Base-by-base conservation (phyloP, 305 asterid genomes). In the Rubia tinctorum region DNA sequence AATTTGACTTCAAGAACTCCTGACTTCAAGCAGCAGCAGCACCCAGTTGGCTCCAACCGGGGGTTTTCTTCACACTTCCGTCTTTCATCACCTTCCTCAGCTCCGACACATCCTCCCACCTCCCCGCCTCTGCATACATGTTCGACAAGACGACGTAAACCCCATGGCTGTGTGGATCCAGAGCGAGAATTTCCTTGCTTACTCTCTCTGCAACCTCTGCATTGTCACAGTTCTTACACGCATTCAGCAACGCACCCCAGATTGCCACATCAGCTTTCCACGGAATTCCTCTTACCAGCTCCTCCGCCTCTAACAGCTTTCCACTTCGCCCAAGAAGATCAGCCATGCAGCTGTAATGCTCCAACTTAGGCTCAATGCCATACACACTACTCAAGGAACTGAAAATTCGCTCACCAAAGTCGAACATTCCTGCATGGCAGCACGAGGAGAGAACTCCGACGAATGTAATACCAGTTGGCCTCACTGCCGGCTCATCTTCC, bases 281-380 rank as follows among this genome's bases (percentile, higher is more conserved):
- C 20, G 58, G 70, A 97, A 89, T 93, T 62, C 88, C 85, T 67
- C 73, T 83, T 68, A 93, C 84, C 59, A 91, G 71, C 55, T 81
- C 82, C 82, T 93, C 97, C 8, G 96, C 97, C 78, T 91, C 97
- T 20, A 76, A 68, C 71, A 93, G 78, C 86, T 81, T 85, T n/a
- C 92, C 96, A 37, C 84, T 82, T 67, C 96, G 83, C 68, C 96
- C 98, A 5, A 91, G 88, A 66, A 93, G 81, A 74, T 88, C 96
- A 59, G 86, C 98, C 94, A 88, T 81, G 85, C 98, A 91, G 62
- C 96, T 82, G 55, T 89, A 89, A 72, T 93, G 98, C 92, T 86
- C 88, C 59, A 91, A 37, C 72, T 85, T 89, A 64, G 98, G 96
- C 71, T 85, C 88, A 53, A 87, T 60, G 3, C 87, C 82, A 58